Percentiles rank a stretch among this genome's conserved stretches.
These are phyloP conservation scores for Calycina herbarum DNA, from an alignment of 2,329 filamentous ascomycete genomes.

Conservation along the genomic window DNA sequence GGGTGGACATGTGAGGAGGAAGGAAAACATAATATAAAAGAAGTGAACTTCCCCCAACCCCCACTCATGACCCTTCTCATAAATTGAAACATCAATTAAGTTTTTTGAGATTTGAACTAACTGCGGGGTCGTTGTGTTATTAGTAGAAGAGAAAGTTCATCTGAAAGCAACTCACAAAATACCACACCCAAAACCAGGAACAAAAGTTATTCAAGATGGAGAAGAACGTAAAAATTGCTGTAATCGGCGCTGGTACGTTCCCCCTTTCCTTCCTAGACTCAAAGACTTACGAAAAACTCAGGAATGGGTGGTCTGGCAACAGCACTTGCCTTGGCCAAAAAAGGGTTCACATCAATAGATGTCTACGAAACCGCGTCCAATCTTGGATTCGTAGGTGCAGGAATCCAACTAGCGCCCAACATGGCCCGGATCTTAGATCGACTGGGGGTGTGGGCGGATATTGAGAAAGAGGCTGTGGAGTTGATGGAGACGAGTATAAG, in stretches of 20 bases:
- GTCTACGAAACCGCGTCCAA: conserved; percentile 73
- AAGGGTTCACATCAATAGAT: conserved; percentile 71
- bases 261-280: neutral
- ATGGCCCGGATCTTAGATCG: conserved; percentile 74
- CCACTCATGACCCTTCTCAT: too few species aligned
- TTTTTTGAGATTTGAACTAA: too few species aligned
- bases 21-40: too few species aligned
- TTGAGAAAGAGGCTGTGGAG: conserved; percentile 69
- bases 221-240: conserved; percentile 10
- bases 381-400: conserved; percentile 80
- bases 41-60: too few species aligned
- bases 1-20: too few species aligned
- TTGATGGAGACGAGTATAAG: conserved; percentile 72
- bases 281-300: conserved; percentile 33
- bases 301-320: conserved; percentile 78
- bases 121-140: too few species aligned
- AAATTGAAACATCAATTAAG: too few species aligned
- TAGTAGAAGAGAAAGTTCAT: too few species aligned
- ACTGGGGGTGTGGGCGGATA: conserved; percentile 70
- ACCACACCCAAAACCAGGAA: neutral
- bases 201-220: conserved; percentile 10
- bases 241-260: conserved; percentile 10
- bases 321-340: conserved; percentile 72
- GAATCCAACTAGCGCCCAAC: conserved; percentile 82
- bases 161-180: neutral